Evolutionary conservation across 768 basidiomycete genomes (phyloP), one percentile per base, ranked within the genome.

Genomic region (Termitomyces sp.): DNA sequence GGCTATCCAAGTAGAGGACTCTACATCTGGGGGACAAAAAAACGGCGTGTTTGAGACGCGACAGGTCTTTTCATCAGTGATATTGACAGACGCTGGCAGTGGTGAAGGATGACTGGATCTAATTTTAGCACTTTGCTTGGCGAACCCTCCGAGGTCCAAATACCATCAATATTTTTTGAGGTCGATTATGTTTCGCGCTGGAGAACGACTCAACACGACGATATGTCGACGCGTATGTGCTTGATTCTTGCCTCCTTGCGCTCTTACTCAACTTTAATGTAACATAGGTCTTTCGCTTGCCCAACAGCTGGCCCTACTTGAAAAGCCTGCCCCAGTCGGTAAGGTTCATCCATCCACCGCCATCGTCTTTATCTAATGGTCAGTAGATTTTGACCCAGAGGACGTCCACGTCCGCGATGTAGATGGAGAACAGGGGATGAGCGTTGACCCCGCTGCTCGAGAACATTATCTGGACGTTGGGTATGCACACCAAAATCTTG

Each of bases 391-490:
- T 65, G 90, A 94, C 70, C 87, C 86, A 12, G 92, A 94, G 69
- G 84, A 87, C 61, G 67, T 79, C 63, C 84, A 83, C 35, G 82
- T 81, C 48, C 75, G 77, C 59, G 81, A 75, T 33, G 67, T 71
- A 20, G 77, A 82, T 63, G 70, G 73, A 48, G 75, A 80, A 40
- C 74, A 78, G 60, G 72, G 68, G 20, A 66, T 66, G 50, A 61
- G 61, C 45, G 68, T 54, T 35, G 69, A 79, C 44, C 60, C 70
- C 40, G 76, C 72, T 12, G 65, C 75, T 0, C 78, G 87, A 64
- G 86, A 87, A 63, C 94, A 96, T 71, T 97, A 96, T 70, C 66
- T 92, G 44, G 85, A 90, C 64, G 90, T 95, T 40, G 91, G 90
- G 90, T 93, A 69, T 59, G 82, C 73, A 26, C 18, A 5, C n/a